Evolutionary conservation across 345 rosid genomes (phyloP).

Genomic region (Brassica carinata): DNA sequence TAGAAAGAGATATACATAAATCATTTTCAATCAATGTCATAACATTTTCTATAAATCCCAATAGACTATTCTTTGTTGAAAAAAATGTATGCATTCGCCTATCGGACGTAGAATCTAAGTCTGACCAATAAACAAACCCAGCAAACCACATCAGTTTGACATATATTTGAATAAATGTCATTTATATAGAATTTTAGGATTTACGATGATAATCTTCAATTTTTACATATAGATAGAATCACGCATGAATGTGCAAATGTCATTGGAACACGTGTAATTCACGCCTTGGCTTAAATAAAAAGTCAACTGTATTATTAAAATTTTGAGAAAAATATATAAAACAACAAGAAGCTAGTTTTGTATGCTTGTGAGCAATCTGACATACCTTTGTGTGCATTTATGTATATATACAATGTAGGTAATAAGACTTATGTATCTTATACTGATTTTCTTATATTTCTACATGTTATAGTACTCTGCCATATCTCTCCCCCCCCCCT

Average conservation of each 20-base stretch:
- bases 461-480: slow-evolving; percentile 35
- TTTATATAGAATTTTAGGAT: background rate
- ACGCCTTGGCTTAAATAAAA: background rate
- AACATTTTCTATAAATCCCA: background rate
- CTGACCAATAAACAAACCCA: slow-evolving; percentile 2
- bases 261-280: background rate
- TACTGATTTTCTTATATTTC: slow-evolving; percentile 11
- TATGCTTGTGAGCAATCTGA: slow-evolving; percentile 18
- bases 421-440: slow-evolving; percentile 16
- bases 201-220: background rate
- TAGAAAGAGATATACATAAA: background rate
- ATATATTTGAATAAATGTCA: background rate
- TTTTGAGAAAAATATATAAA: background rate
- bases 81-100: background rate
- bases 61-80: background rate
- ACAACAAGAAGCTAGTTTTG: background rate
- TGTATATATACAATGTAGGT: slow-evolving; percentile 20
- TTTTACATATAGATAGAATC: background rate
- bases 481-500: slow-evolving; percentile 2
- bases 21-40: background rate
- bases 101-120: background rate
- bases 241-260: background rate
- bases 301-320: background rate
- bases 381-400: slow-evolving; percentile 27
- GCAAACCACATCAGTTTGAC: background rate